These are phyloP conservation scores for Myxozyma melibiosi DNA, from an alignment of 805 yeast genomes.

Conservation along the genomic window DNA sequence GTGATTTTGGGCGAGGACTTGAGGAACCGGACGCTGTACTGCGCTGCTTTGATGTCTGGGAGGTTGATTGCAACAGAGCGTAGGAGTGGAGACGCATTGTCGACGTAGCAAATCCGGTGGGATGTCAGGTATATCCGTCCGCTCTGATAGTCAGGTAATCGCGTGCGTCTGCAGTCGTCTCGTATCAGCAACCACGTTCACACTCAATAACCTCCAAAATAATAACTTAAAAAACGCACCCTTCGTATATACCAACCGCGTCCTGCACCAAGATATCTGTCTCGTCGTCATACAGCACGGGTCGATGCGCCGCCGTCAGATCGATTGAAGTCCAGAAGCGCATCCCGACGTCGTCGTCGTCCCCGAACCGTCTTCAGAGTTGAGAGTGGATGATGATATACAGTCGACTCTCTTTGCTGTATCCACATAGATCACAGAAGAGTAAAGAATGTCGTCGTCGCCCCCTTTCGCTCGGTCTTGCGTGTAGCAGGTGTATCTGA, in stretches of 20 bases:
- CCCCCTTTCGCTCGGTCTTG: no score
- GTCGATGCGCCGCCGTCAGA: slow-evolving; percentile 42
- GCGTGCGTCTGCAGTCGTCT: slow-evolving; percentile 52
- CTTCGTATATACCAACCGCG: slow-evolving; percentile 77
- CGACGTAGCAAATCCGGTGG: slow-evolving; percentile 71
- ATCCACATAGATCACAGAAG: no score
- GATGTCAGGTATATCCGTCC: slow-evolving; percentile 82
- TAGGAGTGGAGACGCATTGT: slow-evolving; percentile 47
- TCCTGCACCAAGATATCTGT: slow-evolving; percentile 55
- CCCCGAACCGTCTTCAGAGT: no score
- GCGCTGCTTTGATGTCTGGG: slow-evolving; percentile 44
- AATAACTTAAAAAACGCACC: slow-evolving; percentile 28
- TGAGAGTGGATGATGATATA: no score
- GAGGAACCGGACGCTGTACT: slow-evolving; percentile 54
- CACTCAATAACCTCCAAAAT: no score
- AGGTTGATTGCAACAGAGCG: slow-evolving; percentile 55
- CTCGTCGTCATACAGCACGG: slow-evolving; percentile 47
- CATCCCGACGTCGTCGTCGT: no score
- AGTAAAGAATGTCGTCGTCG: no score
- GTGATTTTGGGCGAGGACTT: slow-evolving; percentile 77
- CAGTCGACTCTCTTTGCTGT: no score
- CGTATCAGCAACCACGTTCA: slow-evolving; percentile 45
- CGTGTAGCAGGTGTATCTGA: no score
- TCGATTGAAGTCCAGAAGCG: slow-evolving; percentile 39
- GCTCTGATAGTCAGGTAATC: slow-evolving; percentile 51